phyloP scores from a whole-genome alignment of 768 basidiomycete genomes.

The Mycena latifolia region DNA sequence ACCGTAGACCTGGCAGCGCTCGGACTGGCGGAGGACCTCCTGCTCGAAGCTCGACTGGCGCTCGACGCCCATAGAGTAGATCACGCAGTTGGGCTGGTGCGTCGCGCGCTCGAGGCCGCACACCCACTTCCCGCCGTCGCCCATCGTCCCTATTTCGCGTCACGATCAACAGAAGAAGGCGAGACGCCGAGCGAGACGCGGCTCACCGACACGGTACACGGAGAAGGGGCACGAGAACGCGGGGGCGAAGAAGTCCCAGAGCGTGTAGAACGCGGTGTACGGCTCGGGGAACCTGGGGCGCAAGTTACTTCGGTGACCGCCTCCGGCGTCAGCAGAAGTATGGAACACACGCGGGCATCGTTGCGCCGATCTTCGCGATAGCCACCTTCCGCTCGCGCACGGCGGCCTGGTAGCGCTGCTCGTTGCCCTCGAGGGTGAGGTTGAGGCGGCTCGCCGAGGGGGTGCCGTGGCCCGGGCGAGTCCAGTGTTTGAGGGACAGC shows the following conservation, averaged over 20 bases:
- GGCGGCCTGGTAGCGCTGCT: conserved; percentile 25
- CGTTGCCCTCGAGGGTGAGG: conserved; percentile 19
- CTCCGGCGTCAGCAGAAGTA: too few relatives aligned
- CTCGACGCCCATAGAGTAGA: conserved; percentile 49
- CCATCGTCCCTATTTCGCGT: conserved; percentile 46
- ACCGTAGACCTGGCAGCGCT: conserved; percentile 52
- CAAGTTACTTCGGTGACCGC: too few relatives aligned
- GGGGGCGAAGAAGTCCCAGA: conserved; percentile 47
- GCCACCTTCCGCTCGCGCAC: conserved; percentile 12
- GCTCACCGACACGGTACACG: conserved; percentile 40
- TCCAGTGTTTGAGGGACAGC: too few relatives aligned
- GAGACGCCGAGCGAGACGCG: neutral
- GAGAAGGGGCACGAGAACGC: conserved; percentile 45
- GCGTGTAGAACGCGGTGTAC: conserved; percentile 21
- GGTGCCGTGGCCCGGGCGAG: too few relatives aligned
- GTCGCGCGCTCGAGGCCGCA: conserved; percentile 59
- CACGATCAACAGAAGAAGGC: neutral
- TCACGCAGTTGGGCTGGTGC: conserved; percentile 19
- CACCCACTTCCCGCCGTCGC: conserved; percentile 65
- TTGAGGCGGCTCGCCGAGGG: conserved; percentile 27
- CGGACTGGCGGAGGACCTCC: conserved; percentile 33
- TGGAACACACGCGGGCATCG: conserved; percentile 6
- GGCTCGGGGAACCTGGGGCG: neutral
- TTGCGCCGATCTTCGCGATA: neutral
- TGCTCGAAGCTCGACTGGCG: too few relatives aligned